A percentile compares a stretch with the other conserved stretches of the same genome.
These are phyloP conservation scores for Pontederia crassipes DNA, from an alignment of 176 grass and related monocot genomes.

Conservation along the genomic window DNA sequence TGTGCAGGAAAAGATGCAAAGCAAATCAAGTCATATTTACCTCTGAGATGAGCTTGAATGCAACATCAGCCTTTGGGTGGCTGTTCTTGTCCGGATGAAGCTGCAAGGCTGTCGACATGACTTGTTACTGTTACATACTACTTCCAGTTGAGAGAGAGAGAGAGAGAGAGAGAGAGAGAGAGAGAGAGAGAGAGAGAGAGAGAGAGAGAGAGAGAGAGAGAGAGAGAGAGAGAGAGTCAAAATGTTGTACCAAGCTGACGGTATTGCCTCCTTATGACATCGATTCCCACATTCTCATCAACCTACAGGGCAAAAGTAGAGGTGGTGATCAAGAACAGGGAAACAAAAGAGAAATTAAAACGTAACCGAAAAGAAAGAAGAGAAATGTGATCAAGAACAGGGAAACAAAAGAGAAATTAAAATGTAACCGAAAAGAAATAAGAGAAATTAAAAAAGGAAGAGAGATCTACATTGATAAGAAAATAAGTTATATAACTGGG, in stretches of 20 bases:
- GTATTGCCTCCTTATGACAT: constrained; percentile 47
- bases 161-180: neutral
- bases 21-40: constrained; percentile 14
- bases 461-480: neutral
- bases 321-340: neutral
- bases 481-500: neutral
- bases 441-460: too few species aligned
- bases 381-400: too few species aligned
- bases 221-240: neutral
- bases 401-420: too few species aligned
- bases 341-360: neutral
- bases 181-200: neutral
- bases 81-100: constrained; percentile 96
- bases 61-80: constrained; percentile 64
- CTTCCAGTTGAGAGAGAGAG: neutral
- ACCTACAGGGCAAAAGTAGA: constrained; percentile 23
- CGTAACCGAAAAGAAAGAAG: too few species aligned
- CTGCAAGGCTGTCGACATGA: constrained; percentile 46
- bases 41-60: constrained; percentile 91
- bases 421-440: too few species aligned
- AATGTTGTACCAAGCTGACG: constrained; percentile 52
- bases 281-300: constrained; percentile 39
- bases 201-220: neutral
- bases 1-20: too few species aligned
- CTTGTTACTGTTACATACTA: too few species aligned